Conservation (phyloP, 768 basidiomycete species). For the Hemileccinum rubropunctum region DNA sequence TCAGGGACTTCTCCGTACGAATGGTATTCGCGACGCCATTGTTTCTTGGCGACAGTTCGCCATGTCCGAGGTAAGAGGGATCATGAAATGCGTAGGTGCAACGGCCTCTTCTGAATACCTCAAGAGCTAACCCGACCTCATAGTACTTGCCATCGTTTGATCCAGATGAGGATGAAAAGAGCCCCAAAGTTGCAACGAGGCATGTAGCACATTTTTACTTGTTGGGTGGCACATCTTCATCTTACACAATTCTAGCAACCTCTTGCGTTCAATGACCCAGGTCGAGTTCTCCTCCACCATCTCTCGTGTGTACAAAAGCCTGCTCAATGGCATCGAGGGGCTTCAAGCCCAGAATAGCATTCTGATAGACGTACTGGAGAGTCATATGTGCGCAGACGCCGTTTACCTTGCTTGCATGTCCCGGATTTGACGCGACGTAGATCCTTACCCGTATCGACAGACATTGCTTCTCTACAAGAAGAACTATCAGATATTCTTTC, state of each 20-base stretch:
- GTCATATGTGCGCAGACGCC: conserved; percentile 36
- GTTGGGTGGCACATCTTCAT: neutral
- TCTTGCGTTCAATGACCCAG: conserved; percentile 67
- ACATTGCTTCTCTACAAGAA: conserved; percentile 49
- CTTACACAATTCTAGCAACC: conserved; percentile 27
- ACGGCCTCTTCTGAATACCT: neutral
- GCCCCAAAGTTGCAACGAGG: conserved; percentile 30
- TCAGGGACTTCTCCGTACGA: conserved; percentile 72
- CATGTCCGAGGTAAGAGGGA: conserved; percentile 53
- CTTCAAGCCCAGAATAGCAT: conserved; percentile 58
- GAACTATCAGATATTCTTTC: conserved; percentile 77
- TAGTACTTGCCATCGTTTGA: conserved; percentile 64
- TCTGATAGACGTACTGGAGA: conserved; percentile 57
- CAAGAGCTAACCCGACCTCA: neutral
- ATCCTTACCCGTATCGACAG: conserved; percentile 36
- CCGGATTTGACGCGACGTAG: conserved; percentile 26
- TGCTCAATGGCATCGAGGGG: conserved; percentile 66
- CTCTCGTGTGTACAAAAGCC: conserved; percentile 54
- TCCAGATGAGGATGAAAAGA: conserved; percentile 48
- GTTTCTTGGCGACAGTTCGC: conserved; percentile 70
- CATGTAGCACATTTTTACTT: conserved; percentile 6
- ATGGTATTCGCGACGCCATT: conserved; percentile 65
- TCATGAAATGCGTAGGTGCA: conserved; percentile 57
- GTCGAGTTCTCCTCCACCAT: conserved; percentile 63
- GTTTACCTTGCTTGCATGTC: neutral